phyloP scores from a whole-genome alignment of 2,329 filamentous ascomycete species.

The Blumeria graminis region DNA sequence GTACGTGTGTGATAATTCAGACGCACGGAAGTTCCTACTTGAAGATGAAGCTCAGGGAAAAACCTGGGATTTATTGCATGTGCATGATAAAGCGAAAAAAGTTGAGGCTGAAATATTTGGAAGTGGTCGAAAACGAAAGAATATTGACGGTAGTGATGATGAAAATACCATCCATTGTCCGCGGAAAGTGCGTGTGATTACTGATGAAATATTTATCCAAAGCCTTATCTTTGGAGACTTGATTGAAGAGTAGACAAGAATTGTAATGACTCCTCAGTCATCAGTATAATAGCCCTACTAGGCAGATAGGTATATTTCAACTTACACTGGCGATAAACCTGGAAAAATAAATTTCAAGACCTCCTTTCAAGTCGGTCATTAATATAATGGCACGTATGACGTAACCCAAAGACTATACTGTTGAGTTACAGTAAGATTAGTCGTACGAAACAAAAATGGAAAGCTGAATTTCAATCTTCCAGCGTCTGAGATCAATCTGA shows the following conservation, averaged over 20 bases:
- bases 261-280: background rate
- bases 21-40: conserved; percentile 35
- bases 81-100: conserved; percentile 33
- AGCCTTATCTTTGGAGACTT: conserved; percentile 71
- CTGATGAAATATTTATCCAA: conserved; percentile 74
- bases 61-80: conserved; percentile 54
- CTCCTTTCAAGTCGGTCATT: too few species aligned
- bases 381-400: too few species aligned
- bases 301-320: too few species aligned
- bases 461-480: too few species aligned
- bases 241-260: conserved; percentile 18
- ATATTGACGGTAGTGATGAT: conserved; percentile 11
- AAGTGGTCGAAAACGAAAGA: conserved; percentile 21
- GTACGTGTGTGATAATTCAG: conserved; percentile 37
- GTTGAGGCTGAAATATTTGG: conserved; percentile 17
- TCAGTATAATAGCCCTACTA: background rate
- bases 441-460: too few species aligned
- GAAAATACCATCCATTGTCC: conserved; percentile 18
- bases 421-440: too few species aligned
- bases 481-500: too few species aligned
- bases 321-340: too few species aligned
- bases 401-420: too few species aligned
- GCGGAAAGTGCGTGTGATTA: conserved; percentile 40
- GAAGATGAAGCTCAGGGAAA: conserved; percentile 22
- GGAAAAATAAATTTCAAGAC: too few species aligned